Evolutionary conservation across 2,329 filamentous ascomycete genomes (phyloP), one percentile per base, ranked within the genome.

Genomic region (Alternaria burnsii): DNA sequence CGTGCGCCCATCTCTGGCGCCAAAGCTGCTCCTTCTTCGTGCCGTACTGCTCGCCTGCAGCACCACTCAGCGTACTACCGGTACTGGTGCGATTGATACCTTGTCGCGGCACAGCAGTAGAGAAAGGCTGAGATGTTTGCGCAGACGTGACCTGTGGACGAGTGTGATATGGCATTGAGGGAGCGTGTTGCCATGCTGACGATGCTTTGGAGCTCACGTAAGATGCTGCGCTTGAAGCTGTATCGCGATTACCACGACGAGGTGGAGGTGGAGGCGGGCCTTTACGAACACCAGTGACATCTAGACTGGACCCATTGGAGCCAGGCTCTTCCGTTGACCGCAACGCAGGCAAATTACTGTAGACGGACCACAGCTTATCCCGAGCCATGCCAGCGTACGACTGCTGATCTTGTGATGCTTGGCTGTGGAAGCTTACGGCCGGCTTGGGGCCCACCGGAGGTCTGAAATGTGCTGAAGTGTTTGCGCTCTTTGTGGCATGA

Each of bases 1-100:
- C 91, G 44, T 86, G 81, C 42, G 84, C 85, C 80, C 91, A 86
- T 41, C 92, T 81, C 57, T 88, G 85, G 62, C 84, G 83, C 92
- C 91, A 95, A 48, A 93, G 72, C 61, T 90, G 89, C 56, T 93
- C 82, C 66, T 91, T 90, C 79, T 90, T 92, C 76, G 87, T 92
- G 51, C 81, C 71, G 50, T 71, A 71, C 38, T 70, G 59, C 10
- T 70, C 75, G 2, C 69, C 68, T 1, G 67, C 64, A 5, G 52
- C 58, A 7, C 65, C 68, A 42, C 68, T 69, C 3, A 73, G 46
- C 4, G 74, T 74, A 11, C 71, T 73, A 1, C 59, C 63, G 3
- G 70, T 76, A 41, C 61, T 71, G 4, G 67, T 71, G 26, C 74
- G 72, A 46, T 72, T 67, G 11, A 73, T 56, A 9, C 58, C 55